phyloP scores from a whole-genome alignment of 805 yeast species.

The Metschnikowia gelsemii region DNA sequence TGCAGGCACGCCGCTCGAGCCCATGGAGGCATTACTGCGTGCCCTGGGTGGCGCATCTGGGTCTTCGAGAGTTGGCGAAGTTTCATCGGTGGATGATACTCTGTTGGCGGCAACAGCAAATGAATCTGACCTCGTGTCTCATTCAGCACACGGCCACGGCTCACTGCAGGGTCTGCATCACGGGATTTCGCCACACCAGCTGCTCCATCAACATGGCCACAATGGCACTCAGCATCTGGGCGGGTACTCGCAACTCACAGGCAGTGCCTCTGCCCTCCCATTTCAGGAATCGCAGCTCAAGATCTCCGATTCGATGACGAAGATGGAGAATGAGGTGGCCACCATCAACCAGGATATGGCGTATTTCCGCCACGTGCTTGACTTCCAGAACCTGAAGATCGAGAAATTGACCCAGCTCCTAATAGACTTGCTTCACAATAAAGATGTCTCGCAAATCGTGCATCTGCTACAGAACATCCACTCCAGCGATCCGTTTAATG shows the following conservation, averaged over 20 bases:
- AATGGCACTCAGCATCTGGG: constrained; percentile 1
- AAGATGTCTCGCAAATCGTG: constrained; percentile 26
- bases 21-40: constrained; percentile 19
- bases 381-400: constrained; percentile 38
- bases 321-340: constrained; percentile 30
- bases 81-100: constrained; percentile 13
- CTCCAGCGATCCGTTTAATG: constrained; percentile 19
- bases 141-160: not conserved
- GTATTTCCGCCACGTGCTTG: constrained; percentile 37
- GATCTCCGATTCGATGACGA: constrained; percentile 15
- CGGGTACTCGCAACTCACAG: constrained; percentile 6
- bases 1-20: constrained; percentile 16
- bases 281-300: constrained; percentile 17
- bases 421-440: constrained; percentile 33
- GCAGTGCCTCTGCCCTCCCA: constrained; percentile 7
- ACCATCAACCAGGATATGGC: constrained; percentile 33
- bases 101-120: constrained; percentile 4
- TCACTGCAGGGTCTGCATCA: constrained; percentile 9
- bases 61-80: constrained; percentile 14
- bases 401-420: constrained; percentile 38
- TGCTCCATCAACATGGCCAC: constrained; percentile 8
- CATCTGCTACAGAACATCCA: constrained; percentile 33
- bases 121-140: constrained; percentile 6
- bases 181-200: constrained; percentile 15
- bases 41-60: constrained; percentile 11